These are phyloP conservation scores for Arthrobotrys sinensis DNA, from an alignment of 2,329 filamentous ascomycete species.

Conservation along the genomic window DNA sequence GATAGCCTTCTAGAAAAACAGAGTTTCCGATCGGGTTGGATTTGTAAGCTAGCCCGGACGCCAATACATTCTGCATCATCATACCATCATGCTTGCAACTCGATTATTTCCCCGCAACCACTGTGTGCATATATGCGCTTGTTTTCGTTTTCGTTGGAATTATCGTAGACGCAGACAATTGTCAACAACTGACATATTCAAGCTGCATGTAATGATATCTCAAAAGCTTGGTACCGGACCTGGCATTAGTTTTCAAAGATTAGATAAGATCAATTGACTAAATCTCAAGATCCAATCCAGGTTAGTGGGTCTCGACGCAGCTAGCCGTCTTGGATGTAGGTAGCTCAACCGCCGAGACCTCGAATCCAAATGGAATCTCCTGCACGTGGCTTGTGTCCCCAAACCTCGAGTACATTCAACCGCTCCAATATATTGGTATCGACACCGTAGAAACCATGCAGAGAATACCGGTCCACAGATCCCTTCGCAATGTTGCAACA, in stretches of 20 bases:
- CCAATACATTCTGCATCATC: not conserved
- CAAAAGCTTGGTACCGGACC: not conserved
- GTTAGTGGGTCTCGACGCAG: conserved; percentile 9
- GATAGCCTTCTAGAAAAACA: conserved; percentile 16
- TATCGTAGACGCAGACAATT: not conserved
- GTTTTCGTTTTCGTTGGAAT: not conserved
- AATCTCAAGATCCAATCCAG: not conserved
- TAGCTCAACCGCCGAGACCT: not conserved
- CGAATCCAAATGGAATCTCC: conserved; percentile 5
- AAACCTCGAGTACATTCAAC: not conserved
- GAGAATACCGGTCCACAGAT: conserved; percentile 4
- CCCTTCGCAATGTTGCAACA: conserved; percentile 17
- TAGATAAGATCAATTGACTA: conserved; percentile 15
- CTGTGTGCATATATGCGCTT: not conserved
- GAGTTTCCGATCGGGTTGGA: conserved; percentile 30
- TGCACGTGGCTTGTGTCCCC: conserved; percentile 8
- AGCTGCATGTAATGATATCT: not conserved
- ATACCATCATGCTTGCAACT: not conserved
- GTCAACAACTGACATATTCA: too few relatives aligned
- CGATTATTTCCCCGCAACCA: not conserved
- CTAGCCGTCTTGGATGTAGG: not conserved
- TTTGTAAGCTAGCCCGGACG: conserved; percentile 14
- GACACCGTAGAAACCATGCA: conserved; percentile 11
- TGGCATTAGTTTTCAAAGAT: not conserved
- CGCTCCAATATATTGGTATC: conserved; percentile 14